phyloP scores from a whole-genome alignment of 1,139 yeast genomes.

The Entelexis sorbosivorans region DNA sequence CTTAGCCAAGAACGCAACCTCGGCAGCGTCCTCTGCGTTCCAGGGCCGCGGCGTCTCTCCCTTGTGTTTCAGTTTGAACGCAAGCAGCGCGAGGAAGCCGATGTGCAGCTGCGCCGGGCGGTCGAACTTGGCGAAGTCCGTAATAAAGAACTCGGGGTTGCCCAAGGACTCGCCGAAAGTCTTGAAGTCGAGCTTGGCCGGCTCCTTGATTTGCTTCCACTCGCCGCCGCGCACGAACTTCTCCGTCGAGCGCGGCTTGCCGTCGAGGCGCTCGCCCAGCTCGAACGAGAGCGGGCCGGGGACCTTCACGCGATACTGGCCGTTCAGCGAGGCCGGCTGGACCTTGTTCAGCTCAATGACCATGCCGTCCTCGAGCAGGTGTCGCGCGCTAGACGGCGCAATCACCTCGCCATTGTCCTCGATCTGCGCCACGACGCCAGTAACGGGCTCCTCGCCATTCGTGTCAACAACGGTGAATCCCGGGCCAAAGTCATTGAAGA shows the following conservation, averaged over 20 bases:
- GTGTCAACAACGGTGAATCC: conserved; percentile 70
- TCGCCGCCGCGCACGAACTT: conserved; percentile 73
- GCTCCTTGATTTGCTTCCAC: conserved; percentile 85
- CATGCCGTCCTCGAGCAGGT: conserved; percentile 87
- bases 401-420: conserved; percentile 87
- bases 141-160: conserved; percentile 65
- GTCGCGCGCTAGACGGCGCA: conserved; percentile 83
- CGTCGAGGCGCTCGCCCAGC: conserved; percentile 40
- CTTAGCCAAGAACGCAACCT: conserved; percentile 49
- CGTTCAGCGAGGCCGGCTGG: conserved; percentile 42
- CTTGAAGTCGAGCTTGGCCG: conserved; percentile 51
- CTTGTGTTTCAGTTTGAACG: conserved; percentile 51
- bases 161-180: conserved; percentile 52
- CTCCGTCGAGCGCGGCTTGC: conserved; percentile 39
- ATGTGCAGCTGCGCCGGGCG: conserved; percentile 82
- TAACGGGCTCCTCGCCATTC: conserved; percentile 83
- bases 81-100: conserved; percentile 83
- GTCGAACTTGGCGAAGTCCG: conserved; percentile 91
- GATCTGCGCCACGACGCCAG: conserved; percentile 81
- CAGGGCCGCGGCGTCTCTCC: conserved; percentile 68
- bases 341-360: conserved; percentile 74
- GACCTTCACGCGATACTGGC: conserved; percentile 46
- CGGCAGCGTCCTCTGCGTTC: conserved; percentile 62
- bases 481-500: conserved; percentile 84
- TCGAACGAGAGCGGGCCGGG: conserved; percentile 89